Conservation (phyloP, 805 yeast genomes). For the Pichia cabralensis region DNA sequence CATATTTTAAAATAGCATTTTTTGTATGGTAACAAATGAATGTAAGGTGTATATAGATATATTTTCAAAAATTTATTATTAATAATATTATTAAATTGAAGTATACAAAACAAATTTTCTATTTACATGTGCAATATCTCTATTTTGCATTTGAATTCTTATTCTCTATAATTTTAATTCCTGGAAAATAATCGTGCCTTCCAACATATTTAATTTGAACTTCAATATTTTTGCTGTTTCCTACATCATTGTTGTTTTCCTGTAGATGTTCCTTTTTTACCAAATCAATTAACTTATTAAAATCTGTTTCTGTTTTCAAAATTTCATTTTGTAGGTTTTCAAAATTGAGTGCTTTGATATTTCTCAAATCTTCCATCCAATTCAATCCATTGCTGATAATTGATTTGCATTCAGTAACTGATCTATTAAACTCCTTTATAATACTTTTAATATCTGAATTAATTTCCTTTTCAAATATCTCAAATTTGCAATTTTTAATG, state of each 20-base stretch:
- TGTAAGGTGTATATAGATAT: too few species aligned
- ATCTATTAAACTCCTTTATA: slow-evolving; percentile 2
- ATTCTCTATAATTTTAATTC: slow-evolving; percentile 14
- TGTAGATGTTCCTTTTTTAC: too few species aligned
- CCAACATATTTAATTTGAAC: slow-evolving; percentile 24
- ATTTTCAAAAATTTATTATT: too few species aligned
- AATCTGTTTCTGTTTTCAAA: slow-evolving; percentile 3
- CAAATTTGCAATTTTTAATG: neutral
- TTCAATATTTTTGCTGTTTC: slow-evolving; percentile 4
- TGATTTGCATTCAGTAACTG: slow-evolving; percentile 1
- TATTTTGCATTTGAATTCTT: too few species aligned
- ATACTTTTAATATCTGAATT: slow-evolving; percentile 10
- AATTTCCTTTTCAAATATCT: slow-evolving; percentile 1
- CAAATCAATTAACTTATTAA: neutral
- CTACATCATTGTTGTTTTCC: neutral
- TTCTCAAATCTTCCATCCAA: slow-evolving; percentile 5
- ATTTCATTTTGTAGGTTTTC: slow-evolving; percentile 6
- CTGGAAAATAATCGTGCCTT: slow-evolving; percentile 40
- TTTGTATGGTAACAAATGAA: too few species aligned
- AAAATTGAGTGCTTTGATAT: neutral
- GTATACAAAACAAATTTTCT: too few species aligned
- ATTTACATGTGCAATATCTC: too few species aligned
- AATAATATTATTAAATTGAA: too few species aligned
- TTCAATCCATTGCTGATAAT: slow-evolving; percentile 3
- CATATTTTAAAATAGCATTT: too few species aligned